Conservation (phyloP, 441 rosid genomes). For the Populus hybrid region DNA sequence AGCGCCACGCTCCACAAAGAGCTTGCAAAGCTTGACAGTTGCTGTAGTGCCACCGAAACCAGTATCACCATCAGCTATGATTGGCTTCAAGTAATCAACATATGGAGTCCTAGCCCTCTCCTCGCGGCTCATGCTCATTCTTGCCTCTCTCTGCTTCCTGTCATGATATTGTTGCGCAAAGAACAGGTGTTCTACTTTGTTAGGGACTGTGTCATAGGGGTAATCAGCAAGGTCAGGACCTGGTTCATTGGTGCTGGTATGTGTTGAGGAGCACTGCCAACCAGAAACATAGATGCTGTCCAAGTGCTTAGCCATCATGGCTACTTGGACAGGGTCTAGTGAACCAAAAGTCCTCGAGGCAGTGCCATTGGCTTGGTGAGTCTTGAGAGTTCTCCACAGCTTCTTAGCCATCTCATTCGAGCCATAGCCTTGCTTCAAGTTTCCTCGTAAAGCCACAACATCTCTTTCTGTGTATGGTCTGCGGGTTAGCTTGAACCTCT, state of each 20-base stretch:
- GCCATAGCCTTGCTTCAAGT: slow-evolving; percentile 68
- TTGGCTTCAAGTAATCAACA: slow-evolving; percentile 82
- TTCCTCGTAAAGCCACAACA: slow-evolving; percentile 80
- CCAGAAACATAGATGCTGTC: slow-evolving; percentile 89
- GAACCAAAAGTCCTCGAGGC: slow-evolving; percentile 93
- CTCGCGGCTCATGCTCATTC: slow-evolving; percentile 84
- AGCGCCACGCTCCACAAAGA: slow-evolving; percentile 88
- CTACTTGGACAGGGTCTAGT: slow-evolving; percentile 82
- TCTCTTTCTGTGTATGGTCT: slow-evolving; percentile 82
- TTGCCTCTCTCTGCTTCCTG: slow-evolving; percentile 81
- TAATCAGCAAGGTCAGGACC: slow-evolving; percentile 95
- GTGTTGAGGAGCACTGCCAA: slow-evolving; percentile 98
- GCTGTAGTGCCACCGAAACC: slow-evolving; percentile 93
- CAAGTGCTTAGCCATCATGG: slow-evolving; percentile 93
- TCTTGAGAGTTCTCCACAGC: slow-evolving; percentile 85
- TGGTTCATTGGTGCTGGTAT: slow-evolving; percentile 78
- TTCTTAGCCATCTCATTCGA: slow-evolving; percentile 88
- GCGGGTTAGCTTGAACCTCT: slow-evolving; percentile 83
- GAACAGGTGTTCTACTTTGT: slow-evolving; percentile 87
- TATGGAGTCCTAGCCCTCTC: slow-evolving; percentile 79
- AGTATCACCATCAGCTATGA: slow-evolving; percentile 92
- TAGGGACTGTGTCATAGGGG: slow-evolving; percentile 93
- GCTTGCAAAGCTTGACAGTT: slow-evolving; percentile 89
- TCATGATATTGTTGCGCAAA: slow-evolving; percentile 93
- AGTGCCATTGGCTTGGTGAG: slow-evolving; percentile 78